Conservation (phyloP, 805 yeast species). For the Pichia exigua region DNA sequence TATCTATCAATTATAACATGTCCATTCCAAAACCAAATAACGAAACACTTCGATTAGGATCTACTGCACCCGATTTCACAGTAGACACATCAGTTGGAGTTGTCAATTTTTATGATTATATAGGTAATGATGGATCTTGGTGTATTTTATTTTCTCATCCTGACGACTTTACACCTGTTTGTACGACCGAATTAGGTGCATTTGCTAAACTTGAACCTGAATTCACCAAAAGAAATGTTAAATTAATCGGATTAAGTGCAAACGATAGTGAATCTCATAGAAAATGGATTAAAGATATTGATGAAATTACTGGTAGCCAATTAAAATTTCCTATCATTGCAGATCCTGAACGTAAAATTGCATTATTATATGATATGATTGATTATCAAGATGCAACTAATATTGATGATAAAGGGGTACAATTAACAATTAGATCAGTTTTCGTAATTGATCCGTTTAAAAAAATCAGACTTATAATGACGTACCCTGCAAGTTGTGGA, state of each 20-base stretch:
- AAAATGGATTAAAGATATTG: slow-evolving; percentile 66
- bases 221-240: slow-evolving; percentile 55
- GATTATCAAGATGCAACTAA: slow-evolving; percentile 63
- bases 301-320: slow-evolving; percentile 53
- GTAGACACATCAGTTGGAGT: slow-evolving; percentile 58
- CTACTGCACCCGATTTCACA: slow-evolving; percentile 61
- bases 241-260: slow-evolving; percentile 62
- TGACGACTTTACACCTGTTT: slow-evolving; percentile 72
- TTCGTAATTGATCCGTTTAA: slow-evolving; percentile 52
- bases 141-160: slow-evolving; percentile 67
- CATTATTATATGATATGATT: slow-evolving; percentile 59
- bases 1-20: no score
- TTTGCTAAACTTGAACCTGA: slow-evolving; percentile 66
- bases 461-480: slow-evolving; percentile 51
- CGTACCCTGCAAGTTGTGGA: slow-evolving; percentile 71
- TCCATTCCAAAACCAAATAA: slow-evolving; percentile 35
- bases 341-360: slow-evolving; percentile 54
- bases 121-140: slow-evolving; percentile 47
- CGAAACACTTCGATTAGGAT: slow-evolving; percentile 42
- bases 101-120: slow-evolving; percentile 54
- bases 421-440: slow-evolving; percentile 63
- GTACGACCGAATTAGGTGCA: slow-evolving; percentile 74
- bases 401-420: slow-evolving; percentile 55
- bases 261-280: slow-evolving; percentile 55
- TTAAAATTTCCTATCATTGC: slow-evolving; percentile 63